Evolutionary conservation across 257 asterid genomes (phyloP), one percentile per base, ranked within the genome.

Genomic region (Petunia axillaris): DNA sequence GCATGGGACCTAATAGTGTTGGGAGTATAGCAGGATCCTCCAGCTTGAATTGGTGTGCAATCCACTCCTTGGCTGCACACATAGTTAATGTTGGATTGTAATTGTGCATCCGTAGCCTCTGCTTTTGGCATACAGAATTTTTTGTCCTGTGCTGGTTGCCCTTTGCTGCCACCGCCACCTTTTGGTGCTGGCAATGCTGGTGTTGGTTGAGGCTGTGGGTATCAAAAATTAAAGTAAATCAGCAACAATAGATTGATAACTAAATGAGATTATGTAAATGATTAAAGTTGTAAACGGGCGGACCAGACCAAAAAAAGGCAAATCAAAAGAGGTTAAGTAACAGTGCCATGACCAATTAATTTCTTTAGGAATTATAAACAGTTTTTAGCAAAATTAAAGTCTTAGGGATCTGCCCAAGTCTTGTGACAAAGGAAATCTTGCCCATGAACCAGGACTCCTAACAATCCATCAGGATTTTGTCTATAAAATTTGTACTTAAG

Each of bases 31-130:
- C 83, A 81, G 6, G 79, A 13, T 11, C 80, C 80, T 1, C 80
- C 71, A 0, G 43, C 64, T 75, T 71, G 63, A 63, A 81, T 73
- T 2, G 83, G 75, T 36, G 63, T 60, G 66, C 80, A 81, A 53
- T 81, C 83, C 5, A 79, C 36, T 57, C 46, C 59, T 4, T 54
- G 44, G 10, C 79, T 65, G 60, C 83, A 73, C 44, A 77, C 83
- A 37, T 81, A 71, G 44, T 81, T 77, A 0, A 81, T 52, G 57
- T 81, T 81, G 44, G 80, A 57, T 40, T 73, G 83, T 25, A 81
- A 39, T 40, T 73, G 80, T 1, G 75, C 80, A n/a, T 73, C 63
- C 4, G 83, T 43, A 0, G 77, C 80, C 4, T 1, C 80, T 4
- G 43, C 64, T 39, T 38, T 81, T 25, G 83, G 75, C 73, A 59